Conservation (phyloP, 345 rosid genomes). For the Eucalyptus regnans region DNA sequence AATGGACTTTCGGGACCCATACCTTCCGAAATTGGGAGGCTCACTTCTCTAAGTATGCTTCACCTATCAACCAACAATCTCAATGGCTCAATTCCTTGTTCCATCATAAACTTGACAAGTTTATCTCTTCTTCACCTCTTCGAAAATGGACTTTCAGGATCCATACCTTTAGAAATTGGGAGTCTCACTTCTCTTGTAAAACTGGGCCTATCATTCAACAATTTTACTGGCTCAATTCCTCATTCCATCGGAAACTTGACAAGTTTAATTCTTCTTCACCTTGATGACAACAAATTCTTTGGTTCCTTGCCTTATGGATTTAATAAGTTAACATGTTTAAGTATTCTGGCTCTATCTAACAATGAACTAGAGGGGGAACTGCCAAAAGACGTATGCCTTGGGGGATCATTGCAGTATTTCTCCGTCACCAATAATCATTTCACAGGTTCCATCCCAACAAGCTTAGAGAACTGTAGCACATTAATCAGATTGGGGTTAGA, state of each 20-base stretch:
- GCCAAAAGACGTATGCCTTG: not conserved
- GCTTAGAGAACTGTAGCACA: not conserved
- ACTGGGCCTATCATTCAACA: not conserved
- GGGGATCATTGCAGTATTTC: not conserved
- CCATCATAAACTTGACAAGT: not conserved
- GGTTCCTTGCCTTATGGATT: not conserved
- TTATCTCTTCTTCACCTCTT: not conserved
- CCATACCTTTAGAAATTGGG: not conserved
- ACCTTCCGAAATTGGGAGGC: too few relatives aligned
- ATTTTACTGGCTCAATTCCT: not conserved
- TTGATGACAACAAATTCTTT: not conserved
- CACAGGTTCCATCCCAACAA: not conserved
- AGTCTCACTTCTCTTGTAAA: not conserved
- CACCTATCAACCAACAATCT: not conserved
- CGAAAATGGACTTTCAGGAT: not conserved
- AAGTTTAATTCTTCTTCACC: not conserved
- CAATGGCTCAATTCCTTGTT: not conserved
- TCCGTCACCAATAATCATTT: rapidly evolving
- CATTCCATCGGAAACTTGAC: not conserved
- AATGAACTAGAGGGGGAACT: not conserved
- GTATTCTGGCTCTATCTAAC: rapidly evolving
- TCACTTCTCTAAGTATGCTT: rapidly evolving
- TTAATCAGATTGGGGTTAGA: not conserved
- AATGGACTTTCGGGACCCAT: not conserved
- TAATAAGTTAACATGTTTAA: not conserved